Conservation (phyloP, 176 grass and related monocot species). For the Puya raimondii region DNA sequence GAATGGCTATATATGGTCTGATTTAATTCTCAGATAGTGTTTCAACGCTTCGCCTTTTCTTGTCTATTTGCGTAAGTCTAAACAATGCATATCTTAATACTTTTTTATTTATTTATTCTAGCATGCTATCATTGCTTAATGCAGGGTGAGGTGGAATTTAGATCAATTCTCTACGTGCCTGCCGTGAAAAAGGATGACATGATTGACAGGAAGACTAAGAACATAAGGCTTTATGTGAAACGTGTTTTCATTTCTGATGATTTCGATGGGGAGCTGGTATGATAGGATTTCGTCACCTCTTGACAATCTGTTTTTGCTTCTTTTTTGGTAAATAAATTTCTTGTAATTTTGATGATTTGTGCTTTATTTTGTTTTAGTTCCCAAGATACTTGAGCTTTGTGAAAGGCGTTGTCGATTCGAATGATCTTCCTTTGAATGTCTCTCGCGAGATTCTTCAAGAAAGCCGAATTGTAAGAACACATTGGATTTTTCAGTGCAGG, state of each 20-base stretch:
- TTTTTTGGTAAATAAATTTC: not conserved
- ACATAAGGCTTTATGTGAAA: constrained; percentile 92
- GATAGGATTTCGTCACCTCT: constrained; percentile 6
- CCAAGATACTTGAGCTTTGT: constrained; percentile 98
- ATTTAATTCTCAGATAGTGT: not conserved
- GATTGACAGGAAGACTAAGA: constrained; percentile 79
- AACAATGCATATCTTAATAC: not conserved
- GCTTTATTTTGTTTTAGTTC: constrained; percentile 43
- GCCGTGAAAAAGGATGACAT: constrained; percentile 77
- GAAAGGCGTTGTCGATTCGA: constrained; percentile 95
- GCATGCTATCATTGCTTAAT: constrained; percentile 11
- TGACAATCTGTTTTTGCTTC: constrained; percentile 7
- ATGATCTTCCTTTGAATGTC: constrained; percentile 95
- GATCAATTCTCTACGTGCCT: constrained; percentile 94
- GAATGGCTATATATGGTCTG: not conserved
- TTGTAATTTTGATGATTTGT: constrained; percentile 6
- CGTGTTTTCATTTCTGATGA: constrained; percentile 98
- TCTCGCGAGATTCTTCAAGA: constrained; percentile 99
- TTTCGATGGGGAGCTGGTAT: constrained; percentile 90
- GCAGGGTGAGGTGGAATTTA: constrained; percentile 97
- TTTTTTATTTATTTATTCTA: not conserved
- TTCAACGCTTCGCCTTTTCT: not conserved
- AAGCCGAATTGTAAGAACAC: constrained; percentile 82
- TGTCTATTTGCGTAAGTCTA: not conserved
- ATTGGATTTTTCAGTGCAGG: not conserved